Evolutionary conservation across 805 yeast species (phyloP).

Genomic region (Ogataea chonburiensis): DNA sequence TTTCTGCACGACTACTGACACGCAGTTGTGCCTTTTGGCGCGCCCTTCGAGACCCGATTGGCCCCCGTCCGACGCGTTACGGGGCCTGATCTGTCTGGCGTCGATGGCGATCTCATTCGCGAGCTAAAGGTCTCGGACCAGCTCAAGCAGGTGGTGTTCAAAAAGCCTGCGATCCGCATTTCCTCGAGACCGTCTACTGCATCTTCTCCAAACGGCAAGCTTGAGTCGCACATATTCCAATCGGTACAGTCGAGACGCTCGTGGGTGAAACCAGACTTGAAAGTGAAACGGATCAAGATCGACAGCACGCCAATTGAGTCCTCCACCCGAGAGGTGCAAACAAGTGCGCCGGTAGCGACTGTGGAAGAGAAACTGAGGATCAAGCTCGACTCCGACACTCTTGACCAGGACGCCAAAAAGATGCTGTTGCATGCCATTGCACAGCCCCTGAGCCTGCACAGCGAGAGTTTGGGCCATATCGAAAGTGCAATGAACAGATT

Average conservation of each 20-base stretch:
- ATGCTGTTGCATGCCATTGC: constrained; percentile 11
- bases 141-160: constrained; percentile 31
- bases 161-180: constrained; percentile 32
- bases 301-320: constrained; percentile 8
- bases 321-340: constrained; percentile 6
- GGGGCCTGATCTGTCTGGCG: constrained; percentile 9
- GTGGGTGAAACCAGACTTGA: constrained; percentile 28
- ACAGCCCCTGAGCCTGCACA: constrained; percentile 26
- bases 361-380: not conserved
- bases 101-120: constrained; percentile 29
- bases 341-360: not conserved
- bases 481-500: constrained; percentile 25
- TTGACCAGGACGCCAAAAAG: constrained; percentile 2
- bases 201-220: constrained; percentile 1
- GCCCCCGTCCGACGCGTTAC: constrained; percentile 9
- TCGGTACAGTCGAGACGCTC: constrained; percentile 18
- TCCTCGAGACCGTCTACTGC: not conserved
- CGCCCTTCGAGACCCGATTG: constrained; percentile 28
- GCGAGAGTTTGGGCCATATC: constrained; percentile 22
- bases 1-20: not conserved
- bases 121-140: constrained; percentile 24
- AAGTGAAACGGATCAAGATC: constrained; percentile 30
- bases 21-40: constrained; percentile 26
- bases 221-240: constrained; percentile 19
- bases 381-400: constrained; percentile 3